Percentiles rank a stretch among this genome's conserved stretches.
Conservation (phyloP, 257 asterid species). For the Solanum tarijense region DNA sequence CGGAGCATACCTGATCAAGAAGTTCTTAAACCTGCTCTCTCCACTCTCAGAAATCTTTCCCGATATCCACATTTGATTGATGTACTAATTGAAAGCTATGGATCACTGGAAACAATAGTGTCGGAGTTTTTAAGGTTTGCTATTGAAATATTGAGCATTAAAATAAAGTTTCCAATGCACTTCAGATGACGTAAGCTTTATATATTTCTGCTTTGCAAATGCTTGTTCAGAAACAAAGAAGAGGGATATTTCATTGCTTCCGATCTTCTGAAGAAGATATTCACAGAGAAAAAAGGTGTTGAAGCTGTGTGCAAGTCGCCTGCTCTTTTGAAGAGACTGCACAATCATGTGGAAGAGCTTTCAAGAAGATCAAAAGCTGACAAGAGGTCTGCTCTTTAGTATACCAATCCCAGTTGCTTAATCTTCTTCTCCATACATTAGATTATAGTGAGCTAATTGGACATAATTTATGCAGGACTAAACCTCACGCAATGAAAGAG, state of each 20-base stretch:
- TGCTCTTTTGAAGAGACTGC: slow-evolving; percentile 58
- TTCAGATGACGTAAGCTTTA: background rate
- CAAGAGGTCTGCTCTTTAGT: slow-evolving; percentile 41
- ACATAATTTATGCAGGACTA: slow-evolving; percentile 28
- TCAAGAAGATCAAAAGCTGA: slow-evolving; percentile 53
- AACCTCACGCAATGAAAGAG: slow-evolving; percentile 34
- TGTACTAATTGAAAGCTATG: slow-evolving; percentile 31
- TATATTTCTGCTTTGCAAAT: background rate
- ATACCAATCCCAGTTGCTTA: background rate
- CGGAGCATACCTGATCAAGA: slow-evolving; percentile 94
- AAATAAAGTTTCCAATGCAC: background rate
- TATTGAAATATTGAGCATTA: background rate
- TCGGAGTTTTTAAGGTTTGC: slow-evolving; percentile 59
- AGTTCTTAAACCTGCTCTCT: slow-evolving; percentile 73
- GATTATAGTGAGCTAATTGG: background rate
- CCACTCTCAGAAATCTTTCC: slow-evolving; percentile 84
- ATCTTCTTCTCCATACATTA: background rate
- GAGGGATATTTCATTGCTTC: slow-evolving; percentile 81
- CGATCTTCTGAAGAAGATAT: slow-evolving; percentile 67
- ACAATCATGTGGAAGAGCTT: slow-evolving; percentile 60
- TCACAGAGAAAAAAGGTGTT: slow-evolving; percentile 32
- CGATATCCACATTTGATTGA: slow-evolving; percentile 55
- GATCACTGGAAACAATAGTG: slow-evolving; percentile 51
- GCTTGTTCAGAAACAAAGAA: slow-evolving; percentile 66
- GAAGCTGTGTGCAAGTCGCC: slow-evolving; percentile 43